phyloP scores from a whole-genome alignment of 352 stramenopile genomes.

The Globisporangium viniferum region DNA sequence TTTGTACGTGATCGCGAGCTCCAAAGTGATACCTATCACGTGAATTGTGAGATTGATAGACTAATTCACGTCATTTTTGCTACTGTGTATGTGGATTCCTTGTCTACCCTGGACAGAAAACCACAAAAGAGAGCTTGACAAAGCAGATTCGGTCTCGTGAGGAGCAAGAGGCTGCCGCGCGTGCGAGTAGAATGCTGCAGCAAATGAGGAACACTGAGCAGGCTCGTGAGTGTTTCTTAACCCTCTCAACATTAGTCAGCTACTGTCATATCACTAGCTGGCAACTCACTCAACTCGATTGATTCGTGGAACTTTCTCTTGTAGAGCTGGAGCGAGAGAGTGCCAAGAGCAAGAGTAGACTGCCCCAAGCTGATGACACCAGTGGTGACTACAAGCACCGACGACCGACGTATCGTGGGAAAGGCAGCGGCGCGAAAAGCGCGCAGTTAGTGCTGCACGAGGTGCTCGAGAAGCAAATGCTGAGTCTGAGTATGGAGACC shows the following conservation, averaged over 20 bases:
- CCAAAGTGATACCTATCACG: neutral
- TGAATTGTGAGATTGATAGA: neutral
- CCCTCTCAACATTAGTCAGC: neutral
- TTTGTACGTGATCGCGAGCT: conserved; percentile 35
- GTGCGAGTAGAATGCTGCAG: neutral
- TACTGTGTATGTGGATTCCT: neutral
- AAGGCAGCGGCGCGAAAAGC: conserved; percentile 34
- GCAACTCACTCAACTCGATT: neutral
- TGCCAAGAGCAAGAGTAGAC: neutral
- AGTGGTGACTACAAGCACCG: conserved; percentile 47
- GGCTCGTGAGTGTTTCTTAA: conserved; percentile 4
- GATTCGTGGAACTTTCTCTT: neutral
- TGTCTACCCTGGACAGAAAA: conserved; percentile 4
- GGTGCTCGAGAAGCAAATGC: conserved; percentile 66
- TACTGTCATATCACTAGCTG: neutral
- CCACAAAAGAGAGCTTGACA: conserved; percentile 6
- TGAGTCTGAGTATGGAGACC: conserved; percentile 39
- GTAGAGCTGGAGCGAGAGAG: conserved; percentile 1
- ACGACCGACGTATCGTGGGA: conserved; percentile 49
- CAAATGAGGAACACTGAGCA: conserved; percentile 8
- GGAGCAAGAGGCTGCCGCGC: conserved; percentile 1
- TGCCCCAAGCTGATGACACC: conserved; percentile 3
- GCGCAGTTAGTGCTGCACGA: conserved; percentile 45
- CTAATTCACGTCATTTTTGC: neutral
- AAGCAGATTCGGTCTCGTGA: conserved; percentile 17